Conservation (phyloP, 2,329 filamentous ascomycete genomes). For the Sclerotinia borealis region DNA sequence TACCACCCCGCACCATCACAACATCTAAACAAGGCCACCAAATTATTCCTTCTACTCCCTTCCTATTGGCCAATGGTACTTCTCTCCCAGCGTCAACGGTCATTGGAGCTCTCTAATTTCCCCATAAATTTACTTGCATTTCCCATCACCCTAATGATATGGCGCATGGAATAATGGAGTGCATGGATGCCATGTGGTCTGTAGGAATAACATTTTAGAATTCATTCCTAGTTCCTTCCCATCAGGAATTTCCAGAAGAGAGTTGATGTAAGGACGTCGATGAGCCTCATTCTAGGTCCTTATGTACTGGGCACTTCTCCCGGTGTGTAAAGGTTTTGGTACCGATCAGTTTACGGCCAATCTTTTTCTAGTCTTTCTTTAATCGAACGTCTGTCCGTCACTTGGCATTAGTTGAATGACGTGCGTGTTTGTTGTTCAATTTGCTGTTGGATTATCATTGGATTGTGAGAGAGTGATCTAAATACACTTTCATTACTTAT, state of each 20-base stretch:
- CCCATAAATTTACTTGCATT: not conserved
- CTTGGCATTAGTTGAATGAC: not conserved
- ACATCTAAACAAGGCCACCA: too few relatives aligned
- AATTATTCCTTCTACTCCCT: not conserved
- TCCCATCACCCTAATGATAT: not conserved
- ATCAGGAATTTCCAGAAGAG: not conserved
- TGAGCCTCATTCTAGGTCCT: not conserved
- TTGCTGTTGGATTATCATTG: not conserved
- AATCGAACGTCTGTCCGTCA: not conserved
- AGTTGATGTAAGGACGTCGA: not conserved
- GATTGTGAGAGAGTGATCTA: not conserved
- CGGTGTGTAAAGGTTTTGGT: not conserved
- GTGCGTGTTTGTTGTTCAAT: not conserved
- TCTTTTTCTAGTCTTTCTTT: not conserved
- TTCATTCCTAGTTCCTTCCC: not conserved
- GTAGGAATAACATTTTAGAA: not conserved
- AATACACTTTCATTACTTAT: conserved; percentile 1
- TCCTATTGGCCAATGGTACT: not conserved
- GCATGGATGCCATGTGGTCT: not conserved
- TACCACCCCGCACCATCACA: not conserved
- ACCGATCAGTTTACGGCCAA: not conserved
- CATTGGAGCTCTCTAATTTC: not conserved
- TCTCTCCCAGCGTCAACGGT: not conserved
- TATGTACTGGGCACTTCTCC: not conserved
- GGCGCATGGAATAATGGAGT: not conserved